These are phyloP conservation scores for Inonotus obliquus DNA, from an alignment of 1,284 basidiomycete genomes.

Conservation along the genomic window DNA sequence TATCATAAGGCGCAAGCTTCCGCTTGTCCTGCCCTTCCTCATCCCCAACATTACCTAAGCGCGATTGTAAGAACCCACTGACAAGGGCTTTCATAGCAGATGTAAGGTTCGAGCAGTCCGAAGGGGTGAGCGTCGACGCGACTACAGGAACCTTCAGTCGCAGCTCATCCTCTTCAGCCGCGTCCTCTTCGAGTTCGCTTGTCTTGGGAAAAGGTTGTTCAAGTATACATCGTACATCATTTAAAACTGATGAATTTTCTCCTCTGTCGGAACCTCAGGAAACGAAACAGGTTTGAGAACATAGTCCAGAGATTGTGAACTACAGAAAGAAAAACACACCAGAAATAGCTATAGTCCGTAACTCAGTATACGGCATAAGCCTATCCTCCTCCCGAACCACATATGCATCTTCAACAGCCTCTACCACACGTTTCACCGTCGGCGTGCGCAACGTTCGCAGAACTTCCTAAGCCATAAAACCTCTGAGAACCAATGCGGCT, in stretches of 20 bases:
- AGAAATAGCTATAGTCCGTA: slow-evolving; percentile 51
- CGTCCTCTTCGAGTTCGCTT: not conserved
- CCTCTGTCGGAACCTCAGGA: slow-evolving; percentile 19
- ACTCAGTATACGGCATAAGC: slow-evolving; percentile 42
- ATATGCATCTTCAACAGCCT: slow-evolving; percentile 39
- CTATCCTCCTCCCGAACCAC: slow-evolving; percentile 32
- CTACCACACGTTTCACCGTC: slow-evolving; percentile 36
- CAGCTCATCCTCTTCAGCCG: slow-evolving; percentile 29
- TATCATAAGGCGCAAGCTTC: slow-evolving; percentile 55
- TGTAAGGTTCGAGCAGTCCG: slow-evolving; percentile 50
- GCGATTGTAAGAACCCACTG: slow-evolving; percentile 43
- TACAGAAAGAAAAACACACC: no score
- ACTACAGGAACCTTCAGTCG: slow-evolving; percentile 21
- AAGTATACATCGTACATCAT: slow-evolving; percentile 9
- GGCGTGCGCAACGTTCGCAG: slow-evolving; percentile 41
- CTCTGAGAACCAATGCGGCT: slow-evolving; percentile 5
- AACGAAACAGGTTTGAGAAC: slow-evolving; percentile 20
- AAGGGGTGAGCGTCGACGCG: slow-evolving; percentile 50
- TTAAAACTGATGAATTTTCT: slow-evolving; percentile 3
- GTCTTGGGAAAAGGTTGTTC: not conserved
- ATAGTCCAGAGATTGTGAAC: slow-evolving; percentile 45
- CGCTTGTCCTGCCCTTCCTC: slow-evolving; percentile 18
- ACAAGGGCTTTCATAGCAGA: slow-evolving; percentile 55
- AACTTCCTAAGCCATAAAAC: slow-evolving; percentile 32
- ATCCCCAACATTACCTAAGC: slow-evolving; percentile 29